Conservation (phyloP, 441 rosid genomes). For the Populus hybrid region DNA sequence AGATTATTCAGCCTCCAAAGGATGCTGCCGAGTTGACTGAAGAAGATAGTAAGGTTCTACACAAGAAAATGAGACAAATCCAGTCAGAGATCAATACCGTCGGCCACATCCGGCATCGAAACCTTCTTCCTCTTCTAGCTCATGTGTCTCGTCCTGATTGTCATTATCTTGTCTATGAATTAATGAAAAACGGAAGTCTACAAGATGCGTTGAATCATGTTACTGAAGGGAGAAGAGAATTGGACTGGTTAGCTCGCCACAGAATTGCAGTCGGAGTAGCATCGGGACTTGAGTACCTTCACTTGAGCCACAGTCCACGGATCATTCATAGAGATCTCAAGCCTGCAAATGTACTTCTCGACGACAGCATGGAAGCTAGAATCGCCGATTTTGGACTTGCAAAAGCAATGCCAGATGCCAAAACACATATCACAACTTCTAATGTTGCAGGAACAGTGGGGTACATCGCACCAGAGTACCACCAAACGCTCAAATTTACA, state of each 20-base stretch:
- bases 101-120: slow-evolving; percentile 77
- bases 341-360: slow-evolving; percentile 80
- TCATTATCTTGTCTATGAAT: slow-evolving; percentile 76
- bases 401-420: slow-evolving; percentile 66
- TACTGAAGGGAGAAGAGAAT: slow-evolving; percentile 40
- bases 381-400: slow-evolving; percentile 93
- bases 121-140: slow-evolving; percentile 76
- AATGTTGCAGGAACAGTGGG: slow-evolving; percentile 81
- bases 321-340: slow-evolving; percentile 89
- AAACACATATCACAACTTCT: slow-evolving; percentile 63
- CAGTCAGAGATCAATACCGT: slow-evolving; percentile 72
- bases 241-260: slow-evolving; percentile 69
- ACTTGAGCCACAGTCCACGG: slow-evolving; percentile 50
- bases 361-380: slow-evolving; percentile 85
- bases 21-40: slow-evolving; percentile 61
- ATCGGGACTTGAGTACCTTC: slow-evolving; percentile 83
- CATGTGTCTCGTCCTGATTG: slow-evolving; percentile 70
- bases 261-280: slow-evolving; percentile 70
- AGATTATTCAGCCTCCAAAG: slow-evolving; percentile 56
- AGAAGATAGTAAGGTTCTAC: slow-evolving; percentile 57
- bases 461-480: slow-evolving; percentile 83
- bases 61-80: slow-evolving; percentile 83
- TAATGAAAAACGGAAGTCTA: slow-evolving; percentile 87
- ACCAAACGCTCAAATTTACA: slow-evolving; percentile 79
- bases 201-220: slow-evolving; percentile 52